Conservation (phyloP, 1,284 basidiomycete species). For the Irpex lacteus region DNA sequence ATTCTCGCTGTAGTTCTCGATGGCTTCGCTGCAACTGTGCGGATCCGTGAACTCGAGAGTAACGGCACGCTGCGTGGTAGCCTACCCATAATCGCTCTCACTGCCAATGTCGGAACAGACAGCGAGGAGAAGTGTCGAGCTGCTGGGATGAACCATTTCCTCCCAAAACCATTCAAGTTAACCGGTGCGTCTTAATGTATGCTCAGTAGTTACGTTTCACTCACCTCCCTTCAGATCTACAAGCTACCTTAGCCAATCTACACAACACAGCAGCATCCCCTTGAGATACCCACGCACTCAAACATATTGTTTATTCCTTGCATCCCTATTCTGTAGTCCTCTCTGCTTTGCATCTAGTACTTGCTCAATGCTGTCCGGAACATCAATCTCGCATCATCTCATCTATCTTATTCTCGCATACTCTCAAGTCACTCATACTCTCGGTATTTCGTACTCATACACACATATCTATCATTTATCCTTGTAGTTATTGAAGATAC, state of each 20-base stretch:
- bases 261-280: not conserved
- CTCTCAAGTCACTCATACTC: not conserved
- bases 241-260: constrained; percentile 4
- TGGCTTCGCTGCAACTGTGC: constrained; percentile 25
- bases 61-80: constrained; percentile 23
- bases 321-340: not conserved
- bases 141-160: constrained; percentile 30
- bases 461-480: not conserved
- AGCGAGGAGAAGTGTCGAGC: constrained; percentile 26
- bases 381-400: not conserved
- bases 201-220: too few relatives aligned
- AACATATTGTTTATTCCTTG: not conserved
- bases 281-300: not conserved
- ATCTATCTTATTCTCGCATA: not conserved
- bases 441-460: not conserved
- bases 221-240: constrained; percentile 7
- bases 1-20: constrained; percentile 21
- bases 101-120: constrained; percentile 29
- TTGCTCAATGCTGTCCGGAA: not conserved
- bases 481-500: not conserved
- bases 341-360: not conserved
- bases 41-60: constrained; percentile 25
- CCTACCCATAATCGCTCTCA: constrained; percentile 28
- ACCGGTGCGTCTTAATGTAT: constrained; percentile 17
- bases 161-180: constrained; percentile 29